Evolutionary conservation across 148 eudicot genomes (phyloP).

Genomic region (Limonium bicolor): DNA sequence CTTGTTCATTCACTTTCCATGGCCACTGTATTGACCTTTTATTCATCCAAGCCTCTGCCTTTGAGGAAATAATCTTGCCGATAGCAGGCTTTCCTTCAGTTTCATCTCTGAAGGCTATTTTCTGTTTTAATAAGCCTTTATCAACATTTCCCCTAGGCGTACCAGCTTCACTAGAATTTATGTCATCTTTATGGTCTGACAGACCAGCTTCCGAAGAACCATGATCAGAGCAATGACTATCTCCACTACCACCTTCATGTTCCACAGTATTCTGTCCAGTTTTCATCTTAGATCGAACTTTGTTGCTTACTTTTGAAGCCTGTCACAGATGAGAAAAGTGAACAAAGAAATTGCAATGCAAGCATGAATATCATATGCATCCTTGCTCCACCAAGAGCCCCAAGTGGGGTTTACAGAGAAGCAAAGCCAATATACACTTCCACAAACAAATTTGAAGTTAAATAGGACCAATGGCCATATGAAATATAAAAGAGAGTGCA

Average conservation of each 20-base stretch:
- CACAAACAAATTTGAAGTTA: no score
- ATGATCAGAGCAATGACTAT: constrained; percentile 56
- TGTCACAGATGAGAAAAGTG: constrained; percentile 17
- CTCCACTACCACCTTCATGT: constrained; percentile 66
- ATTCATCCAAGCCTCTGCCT: constrained; percentile 85
- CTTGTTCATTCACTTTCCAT: constrained; percentile 64
- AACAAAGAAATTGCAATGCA: constrained; percentile 2
- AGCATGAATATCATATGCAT: no score
- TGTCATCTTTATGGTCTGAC: constrained; percentile 64
- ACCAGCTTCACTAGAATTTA: constrained; percentile 72
- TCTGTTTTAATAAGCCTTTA: constrained; percentile 29
- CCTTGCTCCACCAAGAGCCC: no score
- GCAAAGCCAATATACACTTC: no score
- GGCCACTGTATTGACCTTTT: constrained; percentile 77
- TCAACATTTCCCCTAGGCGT: constrained; percentile 62
- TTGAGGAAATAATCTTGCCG: constrained; percentile 56
- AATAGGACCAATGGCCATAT: no score
- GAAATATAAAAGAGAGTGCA: no score
- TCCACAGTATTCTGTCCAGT: constrained; percentile 38
- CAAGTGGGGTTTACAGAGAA: no score
- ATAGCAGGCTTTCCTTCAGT: constrained; percentile 48
- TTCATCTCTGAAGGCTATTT: constrained; percentile 46
- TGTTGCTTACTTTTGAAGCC: constrained; percentile 93
- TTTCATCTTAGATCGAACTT: constrained; percentile 73
- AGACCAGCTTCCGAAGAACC: constrained; percentile 24